Evolutionary conservation across 2,329 filamentous ascomycete species (phyloP).

Genomic region (Colletotrichum euphorbiae): DNA sequence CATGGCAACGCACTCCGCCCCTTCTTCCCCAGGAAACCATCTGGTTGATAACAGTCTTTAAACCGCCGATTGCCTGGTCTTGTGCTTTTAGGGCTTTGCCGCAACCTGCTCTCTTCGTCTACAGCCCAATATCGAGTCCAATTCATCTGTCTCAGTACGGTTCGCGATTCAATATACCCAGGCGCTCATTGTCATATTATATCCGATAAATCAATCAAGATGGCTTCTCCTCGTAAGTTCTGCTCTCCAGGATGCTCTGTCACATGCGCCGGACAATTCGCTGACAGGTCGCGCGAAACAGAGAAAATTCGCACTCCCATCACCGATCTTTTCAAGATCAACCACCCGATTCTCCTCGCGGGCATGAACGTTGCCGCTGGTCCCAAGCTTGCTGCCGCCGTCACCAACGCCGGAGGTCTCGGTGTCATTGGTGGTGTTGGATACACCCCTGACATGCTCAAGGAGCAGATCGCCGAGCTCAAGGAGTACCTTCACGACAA

Average conservation of each 20-base stretch:
- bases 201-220: constrained; percentile 53
- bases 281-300: constrained; percentile 52
- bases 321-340: constrained; percentile 97
- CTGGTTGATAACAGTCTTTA: constrained; percentile 33
- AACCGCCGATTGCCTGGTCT: constrained; percentile 29
- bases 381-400: constrained; percentile 93
- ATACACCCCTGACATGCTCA: constrained; percentile 97
- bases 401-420: constrained; percentile 95
- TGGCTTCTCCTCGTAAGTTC: constrained; percentile 84
- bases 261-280: constrained; percentile 27
- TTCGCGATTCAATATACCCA: constrained; percentile 36
- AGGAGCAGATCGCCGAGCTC: constrained; percentile 93
- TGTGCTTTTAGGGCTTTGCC: background rate
- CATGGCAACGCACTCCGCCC: constrained; percentile 39
- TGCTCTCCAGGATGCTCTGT: constrained; percentile 18
- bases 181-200: background rate
- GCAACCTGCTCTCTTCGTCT: constrained; percentile 16
- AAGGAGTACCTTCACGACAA: constrained; percentile 90
- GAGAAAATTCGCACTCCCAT: constrained; percentile 90
- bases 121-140: background rate
- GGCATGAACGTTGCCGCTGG: constrained; percentile 99
- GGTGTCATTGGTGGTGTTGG: constrained; percentile 96
- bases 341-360: constrained; percentile 93
- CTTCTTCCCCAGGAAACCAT: constrained; percentile 38
- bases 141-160: constrained; percentile 39